phyloP scores from a whole-genome alignment of 164 flowering plant species.

The Macadamia tetraphylla region DNA sequence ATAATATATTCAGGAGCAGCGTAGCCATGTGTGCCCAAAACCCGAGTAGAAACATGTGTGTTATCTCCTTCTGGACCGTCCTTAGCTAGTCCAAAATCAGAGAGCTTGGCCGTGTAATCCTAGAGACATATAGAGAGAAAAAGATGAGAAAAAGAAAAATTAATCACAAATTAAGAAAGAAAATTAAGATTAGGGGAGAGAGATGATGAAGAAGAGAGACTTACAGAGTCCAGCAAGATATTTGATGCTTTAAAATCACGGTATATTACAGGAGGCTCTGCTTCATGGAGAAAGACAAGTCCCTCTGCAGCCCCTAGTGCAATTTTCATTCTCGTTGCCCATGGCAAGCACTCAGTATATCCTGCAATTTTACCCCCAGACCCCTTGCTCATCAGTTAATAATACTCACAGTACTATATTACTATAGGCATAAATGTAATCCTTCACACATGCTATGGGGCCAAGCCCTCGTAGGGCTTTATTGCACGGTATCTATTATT shows the following conservation, averaged over 20 bases:
- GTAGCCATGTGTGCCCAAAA: neutral
- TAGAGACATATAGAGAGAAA: neutral
- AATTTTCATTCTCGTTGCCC: constrained; percentile 50
- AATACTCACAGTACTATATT: no score
- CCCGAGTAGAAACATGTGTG: neutral
- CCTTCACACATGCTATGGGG: no score
- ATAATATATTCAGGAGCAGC: neutral
- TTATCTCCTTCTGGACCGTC: neutral
- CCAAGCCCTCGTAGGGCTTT: no score
- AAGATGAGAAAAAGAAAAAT: no score
- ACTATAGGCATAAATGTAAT: no score
- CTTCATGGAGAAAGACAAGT: neutral
- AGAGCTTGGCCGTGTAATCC: neutral
- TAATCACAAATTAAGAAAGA: no score
- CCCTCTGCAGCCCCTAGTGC: neutral
- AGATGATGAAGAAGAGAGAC: neutral
- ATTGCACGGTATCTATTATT: no score
- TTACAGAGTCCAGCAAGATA: constrained; percentile 57
- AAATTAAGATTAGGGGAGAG: neutral
- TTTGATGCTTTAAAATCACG: constrained; percentile 15
- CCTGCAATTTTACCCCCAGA: constrained; percentile 19
- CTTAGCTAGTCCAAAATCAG: neutral
- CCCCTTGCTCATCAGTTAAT: no score
- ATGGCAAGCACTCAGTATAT: constrained; percentile 60
- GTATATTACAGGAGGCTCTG: neutral